Conservation (phyloP, 352 stramenopile genomes). For the Globisporangium iwayamae region DNA sequence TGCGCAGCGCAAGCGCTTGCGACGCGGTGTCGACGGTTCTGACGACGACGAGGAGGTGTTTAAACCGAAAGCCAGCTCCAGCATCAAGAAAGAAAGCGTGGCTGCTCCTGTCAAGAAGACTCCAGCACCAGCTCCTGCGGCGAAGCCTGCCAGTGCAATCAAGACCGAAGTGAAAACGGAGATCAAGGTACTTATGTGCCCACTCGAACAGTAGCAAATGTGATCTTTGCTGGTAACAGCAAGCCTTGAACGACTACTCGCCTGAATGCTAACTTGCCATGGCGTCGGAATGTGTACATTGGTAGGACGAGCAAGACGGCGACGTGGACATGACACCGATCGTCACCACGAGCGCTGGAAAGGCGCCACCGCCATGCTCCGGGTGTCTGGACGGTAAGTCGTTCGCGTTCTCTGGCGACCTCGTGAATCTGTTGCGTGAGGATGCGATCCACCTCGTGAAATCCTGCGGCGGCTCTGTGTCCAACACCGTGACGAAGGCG, state of each 20-base stretch:
- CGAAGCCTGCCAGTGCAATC: neutral
- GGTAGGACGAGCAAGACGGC: slow-evolving; percentile 2
- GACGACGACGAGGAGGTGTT: slow-evolving; percentile 25
- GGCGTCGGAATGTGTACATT: neutral
- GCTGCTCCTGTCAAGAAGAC: neutral
- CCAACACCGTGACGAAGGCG: slow-evolving; percentile 53
- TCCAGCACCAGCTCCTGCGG: neutral
- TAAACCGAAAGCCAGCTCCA: slow-evolving; percentile 7
- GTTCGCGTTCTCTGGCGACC: slow-evolving; percentile 74
- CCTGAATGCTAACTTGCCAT: neutral
- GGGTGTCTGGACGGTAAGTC: slow-evolving; percentile 75
- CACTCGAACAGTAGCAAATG: neutral
- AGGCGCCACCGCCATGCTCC: slow-evolving; percentile 45
- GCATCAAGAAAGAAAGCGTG: slow-evolving; percentile 14
- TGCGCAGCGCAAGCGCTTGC: slow-evolving; percentile 31
- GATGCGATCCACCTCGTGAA: slow-evolving; percentile 79
- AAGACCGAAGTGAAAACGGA: slow-evolving; percentile 15
- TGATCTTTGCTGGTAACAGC: neutral
- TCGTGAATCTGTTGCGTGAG: slow-evolving; percentile 55
- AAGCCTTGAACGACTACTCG: neutral
- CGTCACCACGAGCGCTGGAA: slow-evolving; percentile 25
- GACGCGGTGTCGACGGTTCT: slow-evolving; percentile 22
- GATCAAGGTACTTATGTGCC: slow-evolving; percentile 5
- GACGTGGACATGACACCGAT: slow-evolving; percentile 23
- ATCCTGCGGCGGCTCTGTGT: slow-evolving; percentile 61